A percentile compares a stretch with the other conserved stretches of the same genome.
phyloP scores from a whole-genome alignment of 805 yeast species.

The Cyberlindnera euphorbiae region DNA sequence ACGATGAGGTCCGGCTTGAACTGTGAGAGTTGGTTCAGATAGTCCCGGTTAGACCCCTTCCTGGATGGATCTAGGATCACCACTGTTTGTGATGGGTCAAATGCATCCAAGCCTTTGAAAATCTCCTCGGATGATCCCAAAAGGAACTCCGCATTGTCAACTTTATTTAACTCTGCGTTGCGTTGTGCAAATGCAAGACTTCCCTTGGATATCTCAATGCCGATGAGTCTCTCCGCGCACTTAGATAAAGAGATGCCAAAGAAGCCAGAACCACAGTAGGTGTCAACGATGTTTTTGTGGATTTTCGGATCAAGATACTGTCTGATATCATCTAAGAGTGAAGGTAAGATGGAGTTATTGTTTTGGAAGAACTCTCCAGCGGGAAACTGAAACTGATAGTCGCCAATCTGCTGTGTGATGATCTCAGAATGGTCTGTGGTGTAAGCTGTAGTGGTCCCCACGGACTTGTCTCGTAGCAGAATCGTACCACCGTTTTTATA shows the following conservation, averaged over 20 bases:
- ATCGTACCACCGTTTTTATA: slow-evolving; percentile 85
- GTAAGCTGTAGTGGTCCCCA: slow-evolving; percentile 40
- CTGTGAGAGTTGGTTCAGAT: slow-evolving; percentile 76
- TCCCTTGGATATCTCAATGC: slow-evolving; percentile 91
- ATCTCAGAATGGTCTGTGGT: slow-evolving; percentile 72
- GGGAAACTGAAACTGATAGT: slow-evolving; percentile 75
- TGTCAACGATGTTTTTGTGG: slow-evolving; percentile 74
- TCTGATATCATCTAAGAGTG: slow-evolving; percentile 72
- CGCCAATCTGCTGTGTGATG: slow-evolving; percentile 68
- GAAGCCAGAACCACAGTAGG: slow-evolving; percentile 94
- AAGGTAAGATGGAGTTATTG: slow-evolving; percentile 85
- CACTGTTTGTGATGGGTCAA: slow-evolving; percentile 64
- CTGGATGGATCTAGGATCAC: slow-evolving; percentile 95
- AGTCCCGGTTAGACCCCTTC: slow-evolving; percentile 87
- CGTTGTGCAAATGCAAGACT: slow-evolving; percentile 78
- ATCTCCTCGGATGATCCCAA: slow-evolving; percentile 90
- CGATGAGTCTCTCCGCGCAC: slow-evolving; percentile 71
- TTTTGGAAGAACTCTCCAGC: slow-evolving; percentile 97
- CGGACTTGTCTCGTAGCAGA: slow-evolving; percentile 71
- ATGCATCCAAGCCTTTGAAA: slow-evolving; percentile 52
- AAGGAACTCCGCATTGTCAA: slow-evolving; percentile 72
- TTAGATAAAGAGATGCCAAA: slow-evolving; percentile 79
- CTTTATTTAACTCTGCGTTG: slow-evolving; percentile 69
- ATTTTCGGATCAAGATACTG: slow-evolving; percentile 48
- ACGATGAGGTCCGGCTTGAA: slow-evolving; percentile 80